A percentile compares a stretch with the other conserved stretches of the same genome.
Conservation (phyloP, 2,329 filamentous ascomycete genomes). For the Fusarium albosuccineum region DNA sequence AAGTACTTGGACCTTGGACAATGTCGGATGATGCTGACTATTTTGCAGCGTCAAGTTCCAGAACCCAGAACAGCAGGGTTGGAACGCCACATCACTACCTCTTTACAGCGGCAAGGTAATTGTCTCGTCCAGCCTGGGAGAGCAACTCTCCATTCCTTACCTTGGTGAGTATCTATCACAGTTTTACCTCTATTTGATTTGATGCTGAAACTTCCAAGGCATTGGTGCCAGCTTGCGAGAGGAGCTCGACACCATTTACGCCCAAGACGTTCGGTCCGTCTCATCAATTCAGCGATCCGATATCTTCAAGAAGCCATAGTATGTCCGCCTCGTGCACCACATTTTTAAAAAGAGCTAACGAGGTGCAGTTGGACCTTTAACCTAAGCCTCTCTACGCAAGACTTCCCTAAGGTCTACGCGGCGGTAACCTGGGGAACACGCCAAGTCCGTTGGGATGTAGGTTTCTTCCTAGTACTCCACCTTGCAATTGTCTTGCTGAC, state of each 20-base stretch:
- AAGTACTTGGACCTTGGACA: too few relatives aligned
- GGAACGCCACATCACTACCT: slow-evolving; percentile 10
- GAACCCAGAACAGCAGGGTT: not conserved
- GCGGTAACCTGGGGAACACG: slow-evolving; percentile 41
- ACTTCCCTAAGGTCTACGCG: slow-evolving; percentile 34
- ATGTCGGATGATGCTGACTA: too few relatives aligned
- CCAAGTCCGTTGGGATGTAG: slow-evolving; percentile 36
- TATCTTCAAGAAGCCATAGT: slow-evolving; percentile 49
- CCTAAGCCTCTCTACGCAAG: slow-evolving; percentile 57
- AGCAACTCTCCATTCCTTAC: slow-evolving; percentile 51
- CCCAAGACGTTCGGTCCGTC: not conserved
- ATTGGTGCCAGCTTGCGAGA: slow-evolving; percentile 17
- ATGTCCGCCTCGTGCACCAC: not conserved
- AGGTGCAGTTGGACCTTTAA: slow-evolving; percentile 75
- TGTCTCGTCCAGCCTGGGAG: slow-evolving; percentile 45
- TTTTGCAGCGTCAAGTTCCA: slow-evolving; percentile 10
- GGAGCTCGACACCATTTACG: not conserved
- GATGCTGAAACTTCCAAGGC: not conserved
- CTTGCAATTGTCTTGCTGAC: too few relatives aligned
- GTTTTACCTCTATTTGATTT: not conserved
- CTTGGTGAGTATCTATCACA: slow-evolving; percentile 22
- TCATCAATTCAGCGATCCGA: not conserved
- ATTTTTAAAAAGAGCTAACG: slow-evolving; percentile 50
- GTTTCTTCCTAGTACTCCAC: too few relatives aligned
- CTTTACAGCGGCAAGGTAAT: slow-evolving; percentile 21